Conservation (phyloP, 2,329 filamentous ascomycete genomes). For the Cylindrodendrum hubeiense region DNA sequence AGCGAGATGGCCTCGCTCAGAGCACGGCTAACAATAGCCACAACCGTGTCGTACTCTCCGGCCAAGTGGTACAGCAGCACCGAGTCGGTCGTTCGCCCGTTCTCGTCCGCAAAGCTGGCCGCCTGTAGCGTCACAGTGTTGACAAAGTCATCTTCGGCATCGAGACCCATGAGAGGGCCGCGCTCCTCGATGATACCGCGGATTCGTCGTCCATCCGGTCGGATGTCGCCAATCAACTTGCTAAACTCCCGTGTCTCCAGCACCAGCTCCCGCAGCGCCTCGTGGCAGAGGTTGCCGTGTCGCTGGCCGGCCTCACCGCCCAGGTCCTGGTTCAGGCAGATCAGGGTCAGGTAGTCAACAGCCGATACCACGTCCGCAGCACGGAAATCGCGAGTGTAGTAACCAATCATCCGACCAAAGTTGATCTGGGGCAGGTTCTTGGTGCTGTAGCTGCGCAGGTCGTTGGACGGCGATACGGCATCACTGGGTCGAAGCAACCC, state of each 20-base stretch:
- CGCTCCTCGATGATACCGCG: constrained; percentile 90
- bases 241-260: constrained; percentile 98
- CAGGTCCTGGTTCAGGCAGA: constrained; percentile 91
- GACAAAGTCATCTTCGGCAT: constrained; percentile 86
- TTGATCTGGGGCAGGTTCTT: constrained; percentile 85
- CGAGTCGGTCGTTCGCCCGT: constrained; percentile 91
- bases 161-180: constrained; percentile 82
- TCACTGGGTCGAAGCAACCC: constrained; percentile 90
- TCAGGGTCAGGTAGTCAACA: constrained; percentile 91
- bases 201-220: constrained; percentile 85
- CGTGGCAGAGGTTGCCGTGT: constrained; percentile 87
- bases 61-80: constrained; percentile 95
- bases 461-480: constrained; percentile 79
- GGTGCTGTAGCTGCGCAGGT: constrained; percentile 75
- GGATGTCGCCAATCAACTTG: constrained; percentile 91
- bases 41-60: constrained; percentile 95
- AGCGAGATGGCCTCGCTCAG: constrained; percentile 90
- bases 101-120: constrained; percentile 92
- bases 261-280: constrained; percentile 92
- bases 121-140: constrained; percentile 93
- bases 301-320: constrained; percentile 79
- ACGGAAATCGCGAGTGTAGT: constrained; percentile 96
- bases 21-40: constrained; percentile 88
- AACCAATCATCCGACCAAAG: constrained; percentile 92
- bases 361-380: constrained; percentile 90